Base-by-base conservation (phyloP, 306 rosid species). In the Prinsepia uniflora region DNA sequence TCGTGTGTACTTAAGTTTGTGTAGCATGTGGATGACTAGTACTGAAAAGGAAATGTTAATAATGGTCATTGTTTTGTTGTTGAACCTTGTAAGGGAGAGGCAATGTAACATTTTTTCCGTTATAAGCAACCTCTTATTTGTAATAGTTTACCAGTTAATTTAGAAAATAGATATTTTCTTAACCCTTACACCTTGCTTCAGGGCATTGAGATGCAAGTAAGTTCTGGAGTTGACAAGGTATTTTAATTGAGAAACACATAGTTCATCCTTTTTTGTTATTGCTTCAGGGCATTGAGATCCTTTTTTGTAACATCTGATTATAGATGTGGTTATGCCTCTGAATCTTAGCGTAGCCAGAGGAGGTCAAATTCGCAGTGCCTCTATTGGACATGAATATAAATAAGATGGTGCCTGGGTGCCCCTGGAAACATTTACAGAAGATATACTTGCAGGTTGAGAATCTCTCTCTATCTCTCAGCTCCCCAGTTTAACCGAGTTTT, bases 351-450 rank as follows among this genome's bases (percentile, higher is more conserved):
- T 88, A 91, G 99, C 77, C 83, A 74, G 92, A 82, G 82, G 99
- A 95, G 83, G 97, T 91, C 70, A 95, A 86, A 79, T 89, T 95
- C 85, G 86, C 96, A 58, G 96, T 95, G 73, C 97, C 97, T 72
- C 81, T 95, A 67, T 76, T 86, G 85, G 96, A 89, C 80, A 80
- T 84, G 86, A 87, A 87, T 79, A 87, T 95, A 68, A 92, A 95
- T 82, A 86, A 86, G 83, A 89, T 86, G 96, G 86, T 95, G 80
- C 79, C 90, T 5, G 86, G 86, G 49, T 91, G 88, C 81, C 90
- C 96, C 18, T 95, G 99, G 97, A 89, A 68, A 81, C 76, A 81
- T 85, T 76, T 80, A 39, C 99, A 88, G 77, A 95, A 78, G 88
- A 95, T 91, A 82, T 86, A 83, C 82, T 85, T 95, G 67, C 96